These are phyloP conservation scores for Auricularia sp. DNA, from an alignment of 768 basidiomycete genomes.

Conservation along the genomic window DNA sequence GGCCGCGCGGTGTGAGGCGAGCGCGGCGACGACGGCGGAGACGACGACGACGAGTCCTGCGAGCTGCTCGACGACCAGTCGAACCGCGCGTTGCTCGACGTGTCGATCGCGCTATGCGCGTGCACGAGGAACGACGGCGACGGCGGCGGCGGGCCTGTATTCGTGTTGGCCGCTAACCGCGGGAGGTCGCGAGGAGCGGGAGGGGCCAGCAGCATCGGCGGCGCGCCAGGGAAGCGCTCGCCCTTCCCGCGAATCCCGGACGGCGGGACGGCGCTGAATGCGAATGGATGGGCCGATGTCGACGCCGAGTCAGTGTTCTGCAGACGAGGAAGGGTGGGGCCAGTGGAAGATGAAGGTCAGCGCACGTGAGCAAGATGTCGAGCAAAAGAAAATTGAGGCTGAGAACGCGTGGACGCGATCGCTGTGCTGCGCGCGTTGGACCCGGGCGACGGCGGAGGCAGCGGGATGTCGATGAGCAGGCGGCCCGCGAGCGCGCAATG, in stretches of 20 bases:
- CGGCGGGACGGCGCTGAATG: neutral
- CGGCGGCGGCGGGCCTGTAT: too few species aligned
- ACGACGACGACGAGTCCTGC: neutral
- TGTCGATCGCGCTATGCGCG: too few species aligned
- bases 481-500: neutral
- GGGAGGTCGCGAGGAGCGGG: neutral
- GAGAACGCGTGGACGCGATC: conserved; percentile 46
- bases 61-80: conserved; percentile 2
- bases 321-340: conserved; percentile 28
- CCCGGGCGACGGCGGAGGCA: neutral
- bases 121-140: too few species aligned
- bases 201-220: neutral
- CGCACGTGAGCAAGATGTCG: conserved; percentile 38
- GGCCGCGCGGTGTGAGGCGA: neutral
- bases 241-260: neutral
- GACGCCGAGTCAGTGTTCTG: conserved; percentile 22
- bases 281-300: conserved; percentile 27
- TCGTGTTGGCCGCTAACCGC: neutral
- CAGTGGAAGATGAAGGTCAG: conserved; percentile 36
- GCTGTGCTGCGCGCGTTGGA: conserved; percentile 16
- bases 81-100: neutral
- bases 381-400: conserved; percentile 51
- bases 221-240: neutral
- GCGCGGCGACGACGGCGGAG: neutral
- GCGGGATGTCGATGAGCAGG: neutral